Conservation (phyloP, 805 yeast species). For the Ogataea minuta region DNA sequence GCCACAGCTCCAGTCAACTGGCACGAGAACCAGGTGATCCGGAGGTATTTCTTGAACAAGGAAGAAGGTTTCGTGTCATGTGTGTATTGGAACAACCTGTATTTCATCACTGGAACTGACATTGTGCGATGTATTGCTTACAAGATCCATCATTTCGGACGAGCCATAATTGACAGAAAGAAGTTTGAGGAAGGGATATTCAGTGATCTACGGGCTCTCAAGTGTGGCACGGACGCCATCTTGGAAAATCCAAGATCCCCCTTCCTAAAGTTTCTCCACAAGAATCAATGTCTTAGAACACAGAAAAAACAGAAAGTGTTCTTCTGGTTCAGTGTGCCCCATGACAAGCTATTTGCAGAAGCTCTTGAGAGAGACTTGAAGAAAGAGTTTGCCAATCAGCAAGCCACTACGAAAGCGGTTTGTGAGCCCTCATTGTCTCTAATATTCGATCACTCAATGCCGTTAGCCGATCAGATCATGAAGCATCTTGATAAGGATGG, state of each 20-base stretch:
- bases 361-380: conserved; percentile 91
- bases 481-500: conserved; percentile 20
- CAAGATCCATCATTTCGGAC: conserved; percentile 85
- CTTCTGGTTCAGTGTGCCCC: conserved; percentile 95
- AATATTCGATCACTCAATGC: conserved; percentile 51
- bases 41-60: conserved; percentile 79
- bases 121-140: conserved; percentile 89
- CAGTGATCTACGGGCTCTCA: conserved; percentile 82
- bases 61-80: conserved; percentile 93
- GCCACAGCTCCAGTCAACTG: conserved; percentile 95
- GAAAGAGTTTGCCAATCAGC: conserved; percentile 60
- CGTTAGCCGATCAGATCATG: conserved; percentile 54
- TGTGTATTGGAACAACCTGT: conserved; percentile 86
- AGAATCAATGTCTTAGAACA: conserved; percentile 84
- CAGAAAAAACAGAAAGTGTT: conserved; percentile 97
- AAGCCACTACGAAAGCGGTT: conserved; percentile 68
- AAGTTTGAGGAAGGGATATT: conserved; percentile 97
- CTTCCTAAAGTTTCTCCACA: conserved; percentile 78
- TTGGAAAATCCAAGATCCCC: conserved; percentile 84
- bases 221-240: conserved; percentile 83
- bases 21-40: conserved; percentile 83
- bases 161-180: conserved; percentile 79
- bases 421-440: conserved; percentile 81
- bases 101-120: conserved; percentile 93
- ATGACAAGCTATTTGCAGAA: conserved; percentile 86